Evolutionary conservation across 1,139 yeast species (phyloP).

Genomic region (Geotrichum restrictum): DNA sequence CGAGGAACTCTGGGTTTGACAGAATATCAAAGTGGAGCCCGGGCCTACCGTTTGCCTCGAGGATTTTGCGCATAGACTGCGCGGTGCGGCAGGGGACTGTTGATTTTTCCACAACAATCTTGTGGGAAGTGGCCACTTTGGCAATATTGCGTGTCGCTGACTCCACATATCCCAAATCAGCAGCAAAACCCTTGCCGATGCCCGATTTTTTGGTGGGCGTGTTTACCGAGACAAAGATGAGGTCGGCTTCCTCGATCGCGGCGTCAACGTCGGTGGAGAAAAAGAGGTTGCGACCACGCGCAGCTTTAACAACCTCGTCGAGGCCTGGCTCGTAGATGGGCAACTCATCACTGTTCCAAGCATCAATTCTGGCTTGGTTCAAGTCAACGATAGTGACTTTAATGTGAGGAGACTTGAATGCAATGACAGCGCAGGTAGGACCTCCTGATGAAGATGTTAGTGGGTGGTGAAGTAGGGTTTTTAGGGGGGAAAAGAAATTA

Average conservation of each 20-base stretch:
- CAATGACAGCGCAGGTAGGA: constrained; percentile 33
- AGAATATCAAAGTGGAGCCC: constrained; percentile 31
- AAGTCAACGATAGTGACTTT: constrained; percentile 33
- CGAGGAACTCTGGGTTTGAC: constrained; percentile 32
- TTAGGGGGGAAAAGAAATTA: no score
- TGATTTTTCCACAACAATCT: constrained; percentile 34
- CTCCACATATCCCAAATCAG: constrained; percentile 32
- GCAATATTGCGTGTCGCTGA: constrained; percentile 34
- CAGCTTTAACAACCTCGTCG: constrained; percentile 30
- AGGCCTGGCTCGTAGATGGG: constrained; percentile 36
- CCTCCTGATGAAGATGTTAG: constrained; percentile 23
- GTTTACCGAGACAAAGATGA: constrained; percentile 34
- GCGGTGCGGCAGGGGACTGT: constrained; percentile 36
- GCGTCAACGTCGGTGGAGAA: constrained; percentile 33
- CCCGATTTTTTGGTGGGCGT: constrained; percentile 35
- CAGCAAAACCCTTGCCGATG: constrained; percentile 34
- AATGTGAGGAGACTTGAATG: constrained; percentile 30
- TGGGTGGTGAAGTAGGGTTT: neutral
- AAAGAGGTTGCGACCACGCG: constrained; percentile 32
- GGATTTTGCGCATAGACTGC: constrained; percentile 31
- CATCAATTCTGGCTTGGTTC: constrained; percentile 32
- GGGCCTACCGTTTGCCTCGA: constrained; percentile 32
- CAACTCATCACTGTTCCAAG: constrained; percentile 32
- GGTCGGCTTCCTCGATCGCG: constrained; percentile 33
- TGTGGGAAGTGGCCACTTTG: constrained; percentile 31